Base-by-base conservation (phyloP, 2,329 filamentous ascomycete species). In the Dactylellina cionopaga region DNA sequence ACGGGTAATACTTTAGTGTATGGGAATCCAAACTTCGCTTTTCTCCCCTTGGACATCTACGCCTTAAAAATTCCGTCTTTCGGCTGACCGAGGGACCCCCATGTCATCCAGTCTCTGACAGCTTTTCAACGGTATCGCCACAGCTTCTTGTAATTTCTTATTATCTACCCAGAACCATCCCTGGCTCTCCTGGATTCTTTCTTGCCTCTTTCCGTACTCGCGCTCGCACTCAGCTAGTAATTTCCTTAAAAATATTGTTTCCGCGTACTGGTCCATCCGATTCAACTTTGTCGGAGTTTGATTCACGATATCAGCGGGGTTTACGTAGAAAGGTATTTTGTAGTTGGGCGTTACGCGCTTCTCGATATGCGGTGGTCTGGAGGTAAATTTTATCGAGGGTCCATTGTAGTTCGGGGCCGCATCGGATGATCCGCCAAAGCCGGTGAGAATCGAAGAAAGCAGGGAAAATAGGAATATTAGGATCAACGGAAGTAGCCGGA, bases 111-210 rank as follows among this genome's bases (percentile, higher is more conserved):
- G 79, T 74, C 85, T 81, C 72, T 83, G 80, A 77, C 87, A 89
- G 60, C 83, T 83, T 13, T 82, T 82, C 82, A 84, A 84, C 72
- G 83, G 81, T 73, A 82, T 85, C 15, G 80, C 80, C 31, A 84
- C 81, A 27, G 93, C 93, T 68, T 87, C 81, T 73, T 89, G 86
- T 87, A 96, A 87, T 83, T 92, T 92, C 74, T 89, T 89, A 56
- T 88, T 84, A 77, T 97, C 92, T 62, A 88, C 87, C 80, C 88
- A 92, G 78, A 96, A 92, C 90, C 92, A 96, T 2, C 93, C 93
- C 76, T 90, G 88, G 0, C 93, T 92, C 49, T 91, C 89, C 75
- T 96, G 88, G 74, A 88, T 83, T 80, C 92, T 83, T 75, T 88
- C 84, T 78, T 88, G 85, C 80, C 89, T 86, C 55, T 85, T 83